Conservation (phyloP, 805 yeast species). For the Saturnispora besseyi region DNA sequence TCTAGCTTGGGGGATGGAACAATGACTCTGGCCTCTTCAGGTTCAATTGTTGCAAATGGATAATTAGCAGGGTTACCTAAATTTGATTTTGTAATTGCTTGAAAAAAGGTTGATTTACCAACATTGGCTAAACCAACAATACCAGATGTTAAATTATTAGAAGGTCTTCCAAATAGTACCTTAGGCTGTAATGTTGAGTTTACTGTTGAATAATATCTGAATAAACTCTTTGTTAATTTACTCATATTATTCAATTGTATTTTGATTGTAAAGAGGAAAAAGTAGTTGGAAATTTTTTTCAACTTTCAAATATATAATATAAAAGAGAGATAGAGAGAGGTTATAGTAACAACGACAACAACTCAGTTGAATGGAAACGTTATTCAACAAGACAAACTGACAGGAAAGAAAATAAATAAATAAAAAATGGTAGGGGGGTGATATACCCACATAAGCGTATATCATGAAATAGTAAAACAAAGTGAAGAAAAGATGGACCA, state of each 20-base stretch:
- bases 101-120: constrained; percentile 51
- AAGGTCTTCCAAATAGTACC: constrained; percentile 26
- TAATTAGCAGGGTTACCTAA: constrained; percentile 63
- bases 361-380: no score
- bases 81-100: constrained; percentile 50
- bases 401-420: not conserved
- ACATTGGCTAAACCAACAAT: constrained; percentile 60
- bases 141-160: constrained; percentile 33
- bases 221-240: not conserved
- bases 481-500: not conserved
- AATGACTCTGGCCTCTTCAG: constrained; percentile 51
- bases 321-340: no score
- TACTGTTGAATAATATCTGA: not conserved
- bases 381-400: no score
- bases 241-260: not conserved
- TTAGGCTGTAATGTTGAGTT: constrained; percentile 4
- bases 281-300: no score
- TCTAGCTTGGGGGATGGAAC: constrained; percentile 46
- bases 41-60: constrained; percentile 72
- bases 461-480: not conserved
- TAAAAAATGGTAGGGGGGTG: not conserved
- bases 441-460: not conserved
- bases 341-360: no score
- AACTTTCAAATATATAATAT: no score
- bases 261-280: no score